phyloP scores from a whole-genome alignment of 306 rosid species.

The Dryas octopetala region DNA sequence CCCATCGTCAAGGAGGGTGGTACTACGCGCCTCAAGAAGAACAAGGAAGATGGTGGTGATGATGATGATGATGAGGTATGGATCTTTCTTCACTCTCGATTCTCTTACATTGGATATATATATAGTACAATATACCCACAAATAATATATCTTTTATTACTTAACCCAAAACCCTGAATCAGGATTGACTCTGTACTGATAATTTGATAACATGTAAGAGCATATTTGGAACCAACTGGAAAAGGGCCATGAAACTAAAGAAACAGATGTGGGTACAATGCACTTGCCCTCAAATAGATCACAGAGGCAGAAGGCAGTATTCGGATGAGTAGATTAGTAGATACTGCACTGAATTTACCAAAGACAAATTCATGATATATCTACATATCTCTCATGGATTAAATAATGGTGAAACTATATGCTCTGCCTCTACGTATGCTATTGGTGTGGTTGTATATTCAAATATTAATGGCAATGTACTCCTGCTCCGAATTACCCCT shows the following conservation, averaged over 20 bases:
- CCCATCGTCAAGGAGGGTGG: slow-evolving; percentile 94
- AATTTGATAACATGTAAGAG: neutral
- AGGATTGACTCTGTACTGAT: neutral
- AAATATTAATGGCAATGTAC: neutral
- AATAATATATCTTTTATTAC: no score
- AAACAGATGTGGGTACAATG: slow-evolving; percentile 3
- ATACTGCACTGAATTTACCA: neutral
- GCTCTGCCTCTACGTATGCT: neutral
- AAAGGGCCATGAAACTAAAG: neutral
- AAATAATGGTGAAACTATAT: neutral
- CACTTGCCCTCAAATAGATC: neutral
- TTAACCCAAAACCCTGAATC: neutral
- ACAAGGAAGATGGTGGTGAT: slow-evolving; percentile 59
- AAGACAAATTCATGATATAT: neutral
- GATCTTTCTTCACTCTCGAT: neutral
- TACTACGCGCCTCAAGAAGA: slow-evolving; percentile 85
- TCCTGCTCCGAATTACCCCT: neutral
- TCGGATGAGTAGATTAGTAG: neutral
- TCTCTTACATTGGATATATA: neutral
- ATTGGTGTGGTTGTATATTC: neutral
- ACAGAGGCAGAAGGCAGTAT: neutral
- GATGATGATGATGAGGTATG: slow-evolving; percentile 69
- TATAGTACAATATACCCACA: no score
- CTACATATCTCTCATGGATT: neutral
- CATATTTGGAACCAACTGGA: neutral